Percentiles rank a stretch among this genome's conserved stretches.
Evolutionary conservation across 179 eudicot genomes (phyloP).

Genomic region (Spinacia oleracea): DNA sequence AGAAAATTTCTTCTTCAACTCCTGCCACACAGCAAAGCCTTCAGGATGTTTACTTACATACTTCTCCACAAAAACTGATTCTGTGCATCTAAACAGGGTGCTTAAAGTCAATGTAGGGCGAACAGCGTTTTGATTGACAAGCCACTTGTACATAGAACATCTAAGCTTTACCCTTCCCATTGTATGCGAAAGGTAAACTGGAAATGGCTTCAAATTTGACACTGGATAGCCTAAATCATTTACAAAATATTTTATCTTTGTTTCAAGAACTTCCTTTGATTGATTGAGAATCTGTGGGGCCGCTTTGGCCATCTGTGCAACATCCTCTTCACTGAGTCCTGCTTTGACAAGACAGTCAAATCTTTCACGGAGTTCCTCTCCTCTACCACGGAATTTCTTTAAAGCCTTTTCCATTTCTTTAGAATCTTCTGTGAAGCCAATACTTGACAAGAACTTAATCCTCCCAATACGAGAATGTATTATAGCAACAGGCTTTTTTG

Average conservation of each 20-base stretch:
- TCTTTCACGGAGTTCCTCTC: conserved; percentile 65
- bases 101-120: conserved; percentile 41
- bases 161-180: conserved; percentile 62
- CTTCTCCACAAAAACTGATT: conserved; percentile 36
- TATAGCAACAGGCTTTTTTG: conserved; percentile 30
- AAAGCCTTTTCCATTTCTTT: conserved; percentile 53
- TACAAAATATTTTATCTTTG: conserved; percentile 56
- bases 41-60: conserved; percentile 57
- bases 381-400: conserved; percentile 60
- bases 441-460: conserved; percentile 52
- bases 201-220: conserved; percentile 48
- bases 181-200: conserved; percentile 44
- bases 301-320: conserved; percentile 42
- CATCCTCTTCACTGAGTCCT: conserved; percentile 54
- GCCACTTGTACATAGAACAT: conserved; percentile 69
- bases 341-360: conserved; percentile 61
- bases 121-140: conserved; percentile 39
- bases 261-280: conserved; percentile 43
- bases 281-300: conserved; percentile 66
- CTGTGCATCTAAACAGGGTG: conserved; percentile 51
- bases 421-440: conserved; percentile 66
- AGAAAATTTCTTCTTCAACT: conserved; percentile 37
- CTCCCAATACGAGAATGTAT: conserved; percentile 31
- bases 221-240: conserved; percentile 57
- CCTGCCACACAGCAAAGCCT: conserved; percentile 55